Evolutionary conservation across 192 early-diverging fungal genomes (phyloP), one percentile per base, ranked within the genome.

Genomic region (Coemansia sp.): DNA sequence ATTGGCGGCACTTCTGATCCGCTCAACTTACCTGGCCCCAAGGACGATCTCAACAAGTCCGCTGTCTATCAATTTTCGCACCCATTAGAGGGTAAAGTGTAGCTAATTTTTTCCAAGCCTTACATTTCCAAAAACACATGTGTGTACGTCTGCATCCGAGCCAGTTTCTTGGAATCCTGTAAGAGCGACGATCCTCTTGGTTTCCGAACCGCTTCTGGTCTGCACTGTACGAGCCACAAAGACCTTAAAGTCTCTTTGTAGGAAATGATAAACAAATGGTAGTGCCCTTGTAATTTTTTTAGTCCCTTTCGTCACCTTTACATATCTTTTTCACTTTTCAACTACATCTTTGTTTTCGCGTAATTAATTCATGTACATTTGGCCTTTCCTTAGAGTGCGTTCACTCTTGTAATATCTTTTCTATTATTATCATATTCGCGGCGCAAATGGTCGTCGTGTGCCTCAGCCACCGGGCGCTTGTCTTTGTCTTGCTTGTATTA

Each of bases 321-420:
- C 10, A 14, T 50, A 7, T 21, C 45, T 3, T 59, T 37, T 19
- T 37, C 33, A n/a, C 21, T 60, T 36, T 39, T 60, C 19, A 24
- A 39, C 40, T 40, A 13, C 14, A 19, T 24, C 21, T 8, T 39
- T 60, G 16, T 57, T 60, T 13, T 60, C 36, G 33, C 54, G 33
- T 57, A 57, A 57, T 57, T 57, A 57, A 59, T 36, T 33, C n/a
- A 36, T 36, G 35, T 59, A 54, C 31, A 54, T 29, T 54, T 54
- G 51, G 13, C 51, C 27, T 5, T 54, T 54, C 24, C 17, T 45
- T 45, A 45, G 44, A 45, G 44, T 45, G 44, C 46, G 46, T 19
- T 50, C 46, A 50, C 19, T 50, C 21, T 50, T 19, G 46, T 50
- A 21, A 21, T 50, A 54, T 31, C 27, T 31, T 54, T 16, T 16